Evolutionary conservation across 2,329 filamentous ascomycete species (phyloP).

Genomic region (Ceratocystis harringtonii): DNA sequence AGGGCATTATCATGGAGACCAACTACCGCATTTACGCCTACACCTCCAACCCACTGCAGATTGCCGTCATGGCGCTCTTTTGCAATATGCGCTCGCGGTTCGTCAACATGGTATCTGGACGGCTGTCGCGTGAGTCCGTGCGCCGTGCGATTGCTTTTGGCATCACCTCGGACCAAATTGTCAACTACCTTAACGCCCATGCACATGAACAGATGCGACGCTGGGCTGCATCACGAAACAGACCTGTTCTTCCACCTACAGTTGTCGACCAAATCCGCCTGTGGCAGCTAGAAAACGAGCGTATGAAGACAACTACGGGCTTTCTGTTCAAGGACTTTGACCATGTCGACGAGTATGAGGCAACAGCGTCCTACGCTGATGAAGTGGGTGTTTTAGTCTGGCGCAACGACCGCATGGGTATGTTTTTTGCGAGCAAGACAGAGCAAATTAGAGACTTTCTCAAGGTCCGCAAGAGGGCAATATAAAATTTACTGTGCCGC

Average conservation of each 20-base stretch:
- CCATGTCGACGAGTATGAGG: conserved; percentile 52
- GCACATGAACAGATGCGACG: conserved; percentile 89
- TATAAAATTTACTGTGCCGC: conserved; percentile 20
- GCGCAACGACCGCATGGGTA: conserved; percentile 62
- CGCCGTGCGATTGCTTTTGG: conserved; percentile 74
- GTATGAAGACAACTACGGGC: conserved; percentile 70
- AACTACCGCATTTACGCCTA: conserved; percentile 98
- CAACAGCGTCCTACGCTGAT: conserved; percentile 63
- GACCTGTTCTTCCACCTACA: conserved; percentile 75
- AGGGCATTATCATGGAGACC: conserved; percentile 91
- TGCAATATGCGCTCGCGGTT: conserved; percentile 77
- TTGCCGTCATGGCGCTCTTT: conserved; percentile 85
- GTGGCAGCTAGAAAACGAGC: conserved; percentile 94
- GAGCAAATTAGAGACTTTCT: conserved; percentile 79
- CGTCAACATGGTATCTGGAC: conserved; percentile 84
- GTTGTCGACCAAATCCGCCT: conserved; percentile 94
- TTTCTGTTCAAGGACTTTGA: conserved; percentile 86
- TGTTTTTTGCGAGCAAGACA: conserved; percentile 84
- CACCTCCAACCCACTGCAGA: conserved; percentile 84
- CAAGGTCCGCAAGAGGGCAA: conserved; percentile 44
- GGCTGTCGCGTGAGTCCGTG: conserved; percentile 77
- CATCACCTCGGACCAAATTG: conserved; percentile 91
- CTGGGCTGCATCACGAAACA: conserved; percentile 39
- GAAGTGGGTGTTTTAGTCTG: conserved; percentile 83
- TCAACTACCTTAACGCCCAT: conserved; percentile 79